Percentiles rank a stretch among this genome's conserved stretches.
Conservation (phyloP, 169 alveolate species). For the Plasmodium blacklocki region DNA sequence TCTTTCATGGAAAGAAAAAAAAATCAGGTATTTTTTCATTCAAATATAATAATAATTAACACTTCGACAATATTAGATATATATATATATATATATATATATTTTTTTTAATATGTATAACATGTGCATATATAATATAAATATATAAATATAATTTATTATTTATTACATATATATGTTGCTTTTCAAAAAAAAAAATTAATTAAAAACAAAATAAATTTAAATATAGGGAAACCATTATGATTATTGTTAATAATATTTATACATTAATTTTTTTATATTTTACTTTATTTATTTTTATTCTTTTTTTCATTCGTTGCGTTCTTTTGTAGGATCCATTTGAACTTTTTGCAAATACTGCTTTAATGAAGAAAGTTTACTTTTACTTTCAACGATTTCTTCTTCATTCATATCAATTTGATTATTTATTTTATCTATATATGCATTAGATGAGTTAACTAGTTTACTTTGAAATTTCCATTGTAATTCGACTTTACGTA, state of each 20-base stretch:
- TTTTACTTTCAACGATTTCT: constrained; percentile 43
- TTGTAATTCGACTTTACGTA: constrained; percentile 66
- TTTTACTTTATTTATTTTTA: background rate
- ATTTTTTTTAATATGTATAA: no score
- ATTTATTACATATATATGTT: no score
- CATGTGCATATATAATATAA: no score
- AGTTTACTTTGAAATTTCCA: constrained; percentile 72
- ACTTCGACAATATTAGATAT: no score
- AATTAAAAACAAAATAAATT: background rate
- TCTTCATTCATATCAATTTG: constrained; percentile 49
- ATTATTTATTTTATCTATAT: constrained; percentile 65
- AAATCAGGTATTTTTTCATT: no score
- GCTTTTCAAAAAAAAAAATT: no score
- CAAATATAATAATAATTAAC: no score
- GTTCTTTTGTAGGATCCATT: constrained; percentile 3
- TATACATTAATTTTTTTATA: background rate
- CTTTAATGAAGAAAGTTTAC: constrained; percentile 27
- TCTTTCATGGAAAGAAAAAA: no score
- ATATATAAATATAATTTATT: no score
- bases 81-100: no score
- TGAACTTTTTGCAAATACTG: constrained; percentile 37
- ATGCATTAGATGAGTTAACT: constrained; percentile 21
- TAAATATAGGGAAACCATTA: no score
- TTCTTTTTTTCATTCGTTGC: constrained; percentile 13
- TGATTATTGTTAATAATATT: no score